phyloP scores from a whole-genome alignment of 2,329 filamentous ascomycete genomes.

The Aspergillus terreus region DNA sequence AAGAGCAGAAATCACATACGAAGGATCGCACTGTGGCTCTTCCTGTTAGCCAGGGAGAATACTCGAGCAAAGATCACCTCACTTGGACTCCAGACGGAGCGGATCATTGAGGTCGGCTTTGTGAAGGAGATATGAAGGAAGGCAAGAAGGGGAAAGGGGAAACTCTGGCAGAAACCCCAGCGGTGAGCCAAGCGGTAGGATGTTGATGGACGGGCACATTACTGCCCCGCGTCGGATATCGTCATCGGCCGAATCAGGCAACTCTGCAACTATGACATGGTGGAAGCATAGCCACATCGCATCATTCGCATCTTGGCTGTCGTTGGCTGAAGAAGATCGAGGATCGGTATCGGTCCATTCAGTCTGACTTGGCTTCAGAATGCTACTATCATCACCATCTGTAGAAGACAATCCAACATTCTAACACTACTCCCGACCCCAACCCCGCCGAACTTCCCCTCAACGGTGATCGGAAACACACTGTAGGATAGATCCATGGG shows the following conservation, averaged over 20 bases:
- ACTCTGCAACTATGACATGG: conserved; percentile 4
- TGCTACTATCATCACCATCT: too few species aligned
- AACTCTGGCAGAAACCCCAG: too few species aligned
- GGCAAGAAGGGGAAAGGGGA: too few species aligned
- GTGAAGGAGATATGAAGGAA: conserved; percentile 28
- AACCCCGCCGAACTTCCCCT: too few species aligned
- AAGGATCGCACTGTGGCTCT: conserved; percentile 26
- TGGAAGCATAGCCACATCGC: not conserved
- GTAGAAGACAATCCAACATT: too few species aligned
- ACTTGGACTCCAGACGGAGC: conserved; percentile 34
- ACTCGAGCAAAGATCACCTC: conserved; percentile 35
- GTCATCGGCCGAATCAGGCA: not conserved
- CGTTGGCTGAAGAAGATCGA: not conserved
- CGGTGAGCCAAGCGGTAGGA: not conserved
- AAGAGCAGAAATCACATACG: conserved; percentile 23
- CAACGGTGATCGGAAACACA: too few species aligned
- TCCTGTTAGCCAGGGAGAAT: conserved; percentile 21
- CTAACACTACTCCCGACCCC: too few species aligned
- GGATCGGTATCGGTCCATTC: not conserved
- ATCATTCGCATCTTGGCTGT: not conserved
- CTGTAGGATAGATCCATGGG: conserved; percentile 1
- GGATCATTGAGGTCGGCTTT: conserved; percentile 40
- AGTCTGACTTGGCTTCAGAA: not conserved
- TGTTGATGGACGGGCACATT: not conserved
- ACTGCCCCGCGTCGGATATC: conserved; percentile 4